A percentile compares a stretch with the other conserved stretches of the same genome.
Evolutionary conservation across 2,329 filamentous ascomycete genomes (phyloP).

Genomic region (Hypoxylon sp.): DNA sequence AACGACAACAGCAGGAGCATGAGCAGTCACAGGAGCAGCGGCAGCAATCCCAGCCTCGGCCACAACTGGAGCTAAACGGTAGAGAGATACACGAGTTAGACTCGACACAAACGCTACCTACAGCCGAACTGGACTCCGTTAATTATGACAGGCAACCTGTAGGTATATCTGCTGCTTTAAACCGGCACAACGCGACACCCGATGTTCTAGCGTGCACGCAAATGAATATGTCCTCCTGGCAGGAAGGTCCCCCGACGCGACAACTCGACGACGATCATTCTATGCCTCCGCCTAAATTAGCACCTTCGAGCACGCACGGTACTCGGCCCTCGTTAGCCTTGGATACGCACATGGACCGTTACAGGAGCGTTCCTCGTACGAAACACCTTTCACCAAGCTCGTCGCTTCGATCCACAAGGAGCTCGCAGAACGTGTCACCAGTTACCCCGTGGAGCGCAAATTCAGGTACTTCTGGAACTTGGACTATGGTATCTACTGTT

Average conservation of each 20-base stretch:
- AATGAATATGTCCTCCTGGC: slow-evolving; percentile 6
- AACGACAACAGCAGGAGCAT: slow-evolving; percentile 41
- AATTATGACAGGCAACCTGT: slow-evolving; percentile 45
- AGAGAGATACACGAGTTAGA: slow-evolving; percentile 68
- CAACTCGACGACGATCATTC: slow-evolving; percentile 18
- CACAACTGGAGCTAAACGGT: slow-evolving; percentile 61
- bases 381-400: slow-evolving; percentile 51
- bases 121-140: slow-evolving; percentile 48
- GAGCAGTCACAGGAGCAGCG: slow-evolving; percentile 22
- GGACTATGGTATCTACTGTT: slow-evolving; percentile 57
- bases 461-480: slow-evolving; percentile 51
- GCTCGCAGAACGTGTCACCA: slow-evolving; percentile 60
- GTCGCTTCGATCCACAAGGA: slow-evolving; percentile 56
- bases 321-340: slow-evolving; percentile 51
- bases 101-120: slow-evolving; percentile 58
- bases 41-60: slow-evolving; percentile 30
- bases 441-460: slow-evolving; percentile 59
- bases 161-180: slow-evolving; percentile 24
- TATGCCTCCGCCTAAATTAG: slow-evolving; percentile 30
- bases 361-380: slow-evolving; percentile 44
- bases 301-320: slow-evolving; percentile 24
- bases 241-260: slow-evolving; percentile 1
- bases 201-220: slow-evolving; percentile 17
- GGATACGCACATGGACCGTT: slow-evolving; percentile 50
- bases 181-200: slow-evolving; percentile 17